Base-by-base conservation (phyloP, 164 flowering plant species). In the Pachysandra terminalis region DNA sequence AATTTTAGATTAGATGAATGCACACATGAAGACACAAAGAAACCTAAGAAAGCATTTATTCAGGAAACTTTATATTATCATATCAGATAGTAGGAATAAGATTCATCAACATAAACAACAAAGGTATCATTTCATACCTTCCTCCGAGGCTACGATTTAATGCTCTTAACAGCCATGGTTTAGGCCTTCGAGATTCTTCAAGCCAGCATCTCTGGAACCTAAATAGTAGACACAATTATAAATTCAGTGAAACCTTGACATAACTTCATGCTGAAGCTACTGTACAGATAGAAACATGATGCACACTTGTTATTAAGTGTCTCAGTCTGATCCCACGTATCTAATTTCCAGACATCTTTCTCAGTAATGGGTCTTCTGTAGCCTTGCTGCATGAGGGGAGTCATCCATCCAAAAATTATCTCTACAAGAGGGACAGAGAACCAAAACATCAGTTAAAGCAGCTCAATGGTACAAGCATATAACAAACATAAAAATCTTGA, bases 101-200 rank as follows among this genome's bases (percentile, higher is more conserved):
- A 64, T 27, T 16, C 56, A 64, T 14, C 27, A 24, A 21, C 45
- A 71, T 40, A 40, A 40, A 40, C 10, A 40, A 40, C 10, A 10
- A 5, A 40, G 10, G 22, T 28, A 64, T 58, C 48, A 65, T 26
- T 57, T 13, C 67, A 53, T 80, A 90, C 98, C 96, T 89, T 80
- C 88, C 90, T 12, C 99, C 99, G 69, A 92, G 86, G 71, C 96
- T 85, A 61, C 80, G 70, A 74, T 87, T 76, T 67, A 95, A 78
- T 64, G 97, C 96, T 79, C 99, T 82, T 76, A 95, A 69, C 67
- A 95, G 85, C 98, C 99, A 95, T 67, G 99, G 99, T 66, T 82
- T 95, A 37, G 90, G 82, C 73, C 61, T 88, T 53, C 25, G 84
- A 24, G 81, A 67, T 78, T 95, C 99, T 72, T 89, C 81, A 74